Conservation (phyloP, 805 yeast species). For the Candida germanica region DNA sequence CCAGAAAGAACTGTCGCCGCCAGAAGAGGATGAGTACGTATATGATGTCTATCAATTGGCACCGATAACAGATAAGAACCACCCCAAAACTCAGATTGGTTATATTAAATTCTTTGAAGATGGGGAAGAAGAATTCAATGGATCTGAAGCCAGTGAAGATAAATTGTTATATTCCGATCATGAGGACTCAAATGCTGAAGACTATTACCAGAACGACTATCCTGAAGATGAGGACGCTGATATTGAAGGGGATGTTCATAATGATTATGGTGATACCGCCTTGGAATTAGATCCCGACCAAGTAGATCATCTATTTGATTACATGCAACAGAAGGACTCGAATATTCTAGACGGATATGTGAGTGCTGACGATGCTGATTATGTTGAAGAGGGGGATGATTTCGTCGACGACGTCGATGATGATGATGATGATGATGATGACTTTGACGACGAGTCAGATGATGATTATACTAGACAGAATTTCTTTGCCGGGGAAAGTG, state of each 20-base stretch:
- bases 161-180: constrained; percentile 54
- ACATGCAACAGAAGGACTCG: constrained; percentile 8
- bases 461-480: constrained; percentile 40
- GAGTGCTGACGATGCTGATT: constrained; percentile 13
- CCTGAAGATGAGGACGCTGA: constrained; percentile 87
- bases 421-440: constrained; percentile 48
- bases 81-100: constrained; percentile 49
- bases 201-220: constrained; percentile 86
- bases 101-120: constrained; percentile 56
- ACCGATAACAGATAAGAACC: constrained; percentile 45
- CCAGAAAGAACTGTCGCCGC: not conserved
- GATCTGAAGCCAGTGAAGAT: constrained; percentile 32
- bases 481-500: constrained; percentile 56
- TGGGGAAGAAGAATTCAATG: constrained; percentile 37
- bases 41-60: constrained; percentile 72
- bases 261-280: constrained; percentile 17
- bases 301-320: constrained; percentile 14
- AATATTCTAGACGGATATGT: constrained; percentile 9
- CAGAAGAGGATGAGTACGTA: constrained; percentile 64
- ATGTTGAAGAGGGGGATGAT: constrained; percentile 17
- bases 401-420: constrained; percentile 28
- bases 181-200: constrained; percentile 89
- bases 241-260: constrained; percentile 13
- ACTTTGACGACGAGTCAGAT: constrained; percentile 46
- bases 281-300: constrained; percentile 23